These are phyloP conservation scores for Fusarium virguliforme DNA, from an alignment of 2,329 filamentous ascomycete species.

Conservation along the genomic window DNA sequence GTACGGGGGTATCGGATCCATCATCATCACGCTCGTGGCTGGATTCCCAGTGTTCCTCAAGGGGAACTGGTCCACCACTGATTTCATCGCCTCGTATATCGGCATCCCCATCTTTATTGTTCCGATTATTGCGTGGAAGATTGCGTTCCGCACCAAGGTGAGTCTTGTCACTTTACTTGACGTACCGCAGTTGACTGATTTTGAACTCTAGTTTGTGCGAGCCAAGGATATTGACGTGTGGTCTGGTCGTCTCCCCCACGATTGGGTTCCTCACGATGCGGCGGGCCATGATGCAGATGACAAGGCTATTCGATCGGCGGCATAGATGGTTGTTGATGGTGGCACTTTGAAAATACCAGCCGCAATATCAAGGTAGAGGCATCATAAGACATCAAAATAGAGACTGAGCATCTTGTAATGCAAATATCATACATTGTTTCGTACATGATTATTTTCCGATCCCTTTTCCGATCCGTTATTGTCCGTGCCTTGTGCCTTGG, in stretches of 20 bases:
- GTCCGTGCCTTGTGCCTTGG: too few species aligned
- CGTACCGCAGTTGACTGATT: background rate
- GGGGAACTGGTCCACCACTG: constrained; percentile 72
- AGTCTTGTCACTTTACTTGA: background rate
- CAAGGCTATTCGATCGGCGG: background rate
- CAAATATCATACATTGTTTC: too few species aligned
- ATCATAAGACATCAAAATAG: too few species aligned
- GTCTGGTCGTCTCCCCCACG: constrained; percentile 39
- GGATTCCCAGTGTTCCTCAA: constrained; percentile 84
- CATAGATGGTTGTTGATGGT: background rate
- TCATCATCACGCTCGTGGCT: constrained; percentile 78
- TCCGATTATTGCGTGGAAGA: constrained; percentile 75
- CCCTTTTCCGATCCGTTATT: too few species aligned
- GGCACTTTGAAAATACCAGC: too few species aligned
- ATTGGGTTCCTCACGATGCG: background rate
- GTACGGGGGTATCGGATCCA: constrained; percentile 70
- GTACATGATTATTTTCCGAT: too few species aligned
- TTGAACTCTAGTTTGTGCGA: constrained; percentile 51
- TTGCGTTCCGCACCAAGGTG: constrained; percentile 50
- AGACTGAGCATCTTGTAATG: too few species aligned
- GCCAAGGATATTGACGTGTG: constrained; percentile 68
- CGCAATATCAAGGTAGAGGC: too few species aligned
- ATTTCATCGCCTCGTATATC: constrained; percentile 78
- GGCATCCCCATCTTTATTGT: constrained; percentile 74
- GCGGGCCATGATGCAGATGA: background rate